Evolutionary conservation across 345 rosid genomes (phyloP).

Genomic region (Eutrema heterophyllum): DNA sequence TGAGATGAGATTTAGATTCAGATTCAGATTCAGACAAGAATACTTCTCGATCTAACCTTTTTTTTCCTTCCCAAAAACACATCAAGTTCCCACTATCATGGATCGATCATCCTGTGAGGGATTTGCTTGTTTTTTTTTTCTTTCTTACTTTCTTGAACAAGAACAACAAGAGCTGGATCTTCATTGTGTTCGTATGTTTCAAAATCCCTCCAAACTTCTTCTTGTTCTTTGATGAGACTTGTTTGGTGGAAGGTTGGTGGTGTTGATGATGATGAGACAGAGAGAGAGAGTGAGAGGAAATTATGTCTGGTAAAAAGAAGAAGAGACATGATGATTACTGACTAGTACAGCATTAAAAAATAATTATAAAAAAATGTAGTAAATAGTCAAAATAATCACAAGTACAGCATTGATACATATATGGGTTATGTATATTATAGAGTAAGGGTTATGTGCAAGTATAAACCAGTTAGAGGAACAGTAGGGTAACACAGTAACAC

Average conservation of each 20-base stretch:
- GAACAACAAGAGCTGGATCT: not conserved
- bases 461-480: too few species aligned
- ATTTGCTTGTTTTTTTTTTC: not conserved
- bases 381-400: not conserved
- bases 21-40: not conserved
- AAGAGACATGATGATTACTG: conserved; percentile 22
- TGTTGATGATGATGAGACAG: not conserved
- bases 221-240: not conserved
- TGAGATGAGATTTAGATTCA: not conserved
- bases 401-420: too few species aligned
- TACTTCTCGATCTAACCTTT: not conserved
- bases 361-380: not conserved
- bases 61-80: not conserved
- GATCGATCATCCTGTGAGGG: not conserved
- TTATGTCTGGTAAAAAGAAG: not conserved
- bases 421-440: too few species aligned
- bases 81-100: not conserved
- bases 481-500: too few species aligned
- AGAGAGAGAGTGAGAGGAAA: not conserved
- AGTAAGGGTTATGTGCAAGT: too few species aligned
- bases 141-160: not conserved
- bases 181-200: not conserved
- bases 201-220: not conserved
- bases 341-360: not conserved
- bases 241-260: conserved; percentile 18